Percentiles rank a stretch among this genome's conserved stretches.
These are phyloP conservation scores for Eleusine indica DNA, from an alignment of 176 grass and related monocot species.

Conservation along the genomic window DNA sequence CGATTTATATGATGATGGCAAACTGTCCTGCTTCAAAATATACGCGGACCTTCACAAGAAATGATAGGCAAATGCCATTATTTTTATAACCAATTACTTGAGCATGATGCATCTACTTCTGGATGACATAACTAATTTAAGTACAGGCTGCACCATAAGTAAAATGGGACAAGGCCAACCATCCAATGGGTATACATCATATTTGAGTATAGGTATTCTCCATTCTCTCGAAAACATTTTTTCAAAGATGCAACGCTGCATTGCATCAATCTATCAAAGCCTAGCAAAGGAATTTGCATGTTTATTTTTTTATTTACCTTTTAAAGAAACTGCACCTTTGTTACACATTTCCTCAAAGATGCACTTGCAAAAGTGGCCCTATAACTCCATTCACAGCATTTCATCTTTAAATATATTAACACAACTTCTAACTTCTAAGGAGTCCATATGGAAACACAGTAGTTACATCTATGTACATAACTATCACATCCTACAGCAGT, in stretches of 20 bases:
- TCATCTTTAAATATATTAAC: not conserved
- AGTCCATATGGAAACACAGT: constrained; percentile 9
- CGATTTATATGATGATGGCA: constrained; percentile 85
- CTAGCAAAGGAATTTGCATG: not conserved
- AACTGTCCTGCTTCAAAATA: constrained; percentile 87
- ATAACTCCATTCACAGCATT: not conserved
- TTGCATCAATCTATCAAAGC: not conserved
- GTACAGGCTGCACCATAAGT: not conserved
- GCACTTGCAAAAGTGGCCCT: not conserved
- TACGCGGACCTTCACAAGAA: constrained; percentile 71
- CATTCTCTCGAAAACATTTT: not conserved
- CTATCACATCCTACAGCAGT: constrained; percentile 2
- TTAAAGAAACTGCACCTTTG: not conserved
- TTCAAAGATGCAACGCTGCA: not conserved
- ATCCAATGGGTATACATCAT: not conserved
- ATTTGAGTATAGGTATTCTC: not conserved
- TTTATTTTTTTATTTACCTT: not conserved
- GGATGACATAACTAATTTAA: not conserved
- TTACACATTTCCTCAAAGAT: not conserved
- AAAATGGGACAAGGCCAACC: not conserved
- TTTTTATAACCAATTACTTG: not conserved
- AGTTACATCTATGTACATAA: not conserved
- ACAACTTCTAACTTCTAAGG: not conserved
- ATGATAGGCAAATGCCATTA: constrained; percentile 20
- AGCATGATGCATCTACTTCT: constrained; percentile 20